A percentile compares a stretch with the other conserved stretches of the same genome.
These are phyloP conservation scores for Rhodotorula sp. DNA, from an alignment of 1,284 basidiomycete species.

Conservation along the genomic window DNA sequence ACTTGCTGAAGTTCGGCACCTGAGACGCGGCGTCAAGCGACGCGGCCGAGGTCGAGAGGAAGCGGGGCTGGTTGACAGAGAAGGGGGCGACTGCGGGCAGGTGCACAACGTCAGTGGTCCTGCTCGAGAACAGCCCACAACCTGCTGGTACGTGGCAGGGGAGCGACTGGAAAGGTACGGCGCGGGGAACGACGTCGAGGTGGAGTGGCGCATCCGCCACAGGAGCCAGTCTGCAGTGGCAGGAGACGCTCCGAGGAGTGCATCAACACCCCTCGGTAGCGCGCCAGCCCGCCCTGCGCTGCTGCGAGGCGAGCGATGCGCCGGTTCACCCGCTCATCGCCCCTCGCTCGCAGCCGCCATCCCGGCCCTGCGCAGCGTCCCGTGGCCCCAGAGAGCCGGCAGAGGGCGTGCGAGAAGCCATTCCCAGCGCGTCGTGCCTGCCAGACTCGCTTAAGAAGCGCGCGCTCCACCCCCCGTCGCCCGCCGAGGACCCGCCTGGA, in stretches of 20 bases:
- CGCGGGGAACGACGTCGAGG: background rate
- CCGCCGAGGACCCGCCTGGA: too few species aligned
- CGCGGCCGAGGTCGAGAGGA: slow-evolving; percentile 60
- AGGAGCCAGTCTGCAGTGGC: too few species aligned
- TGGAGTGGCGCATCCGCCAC: background rate
- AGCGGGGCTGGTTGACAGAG: slow-evolving; percentile 62
- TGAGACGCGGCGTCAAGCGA: slow-evolving; percentile 53
- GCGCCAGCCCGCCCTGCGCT: background rate
- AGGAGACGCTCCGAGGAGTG: too few species aligned
- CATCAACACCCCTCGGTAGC: too few species aligned
- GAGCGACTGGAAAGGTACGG: background rate
- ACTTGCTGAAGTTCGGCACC: slow-evolving; percentile 82
- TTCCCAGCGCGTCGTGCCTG: background rate
- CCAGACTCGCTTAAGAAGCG: background rate
- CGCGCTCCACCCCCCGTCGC: background rate
- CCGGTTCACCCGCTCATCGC: background rate
- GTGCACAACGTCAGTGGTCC: background rate
- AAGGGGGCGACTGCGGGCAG: slow-evolving; percentile 53
- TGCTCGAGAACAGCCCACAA: too few species aligned
- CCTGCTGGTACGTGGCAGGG: too few species aligned
- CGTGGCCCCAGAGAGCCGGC: too few species aligned
- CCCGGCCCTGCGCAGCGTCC: too few species aligned
- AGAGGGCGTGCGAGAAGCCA: too few species aligned
- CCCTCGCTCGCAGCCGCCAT: too few species aligned
- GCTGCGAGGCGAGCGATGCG: background rate